These are phyloP conservation scores for Claviceps sp. DNA, from an alignment of 2,329 filamentous ascomycete species.

Conservation along the genomic window DNA sequence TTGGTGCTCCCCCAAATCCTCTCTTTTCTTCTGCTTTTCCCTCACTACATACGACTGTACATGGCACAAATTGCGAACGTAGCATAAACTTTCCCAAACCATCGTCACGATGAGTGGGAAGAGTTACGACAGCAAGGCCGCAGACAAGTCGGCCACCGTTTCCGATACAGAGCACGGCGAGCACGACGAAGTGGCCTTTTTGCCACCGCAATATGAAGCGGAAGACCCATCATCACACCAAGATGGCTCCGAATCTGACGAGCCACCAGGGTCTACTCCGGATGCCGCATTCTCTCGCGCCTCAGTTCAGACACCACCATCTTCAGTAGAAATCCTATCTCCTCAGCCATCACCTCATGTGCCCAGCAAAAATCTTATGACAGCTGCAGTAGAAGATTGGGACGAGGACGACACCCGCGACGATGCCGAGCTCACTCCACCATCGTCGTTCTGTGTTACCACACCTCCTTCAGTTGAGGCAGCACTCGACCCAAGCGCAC, in stretches of 20 bases:
- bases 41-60: background rate
- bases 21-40: background rate
- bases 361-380: background rate
- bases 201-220: background rate
- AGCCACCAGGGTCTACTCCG: background rate
- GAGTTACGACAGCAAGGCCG: background rate
- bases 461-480: conserved; percentile 1
- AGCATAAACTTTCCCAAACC: background rate
- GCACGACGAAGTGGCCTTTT: conserved; percentile 1
- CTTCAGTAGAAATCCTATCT: background rate
- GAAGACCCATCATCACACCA: background rate
- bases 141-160: background rate
- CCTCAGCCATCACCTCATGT: conserved; percentile 1
- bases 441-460: conserved; percentile 2
- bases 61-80: background rate
- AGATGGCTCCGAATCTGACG: background rate
- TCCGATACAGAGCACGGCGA: background rate
- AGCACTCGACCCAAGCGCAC: background rate
- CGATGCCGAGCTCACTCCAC: conserved; percentile 1
- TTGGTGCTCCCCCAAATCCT: background rate
- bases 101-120: background rate
- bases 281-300: background rate
- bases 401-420: conserved; percentile 4
- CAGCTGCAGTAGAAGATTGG: conserved; percentile 7
- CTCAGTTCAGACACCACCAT: background rate